These are phyloP conservation scores for Prunus campanulata DNA, from an alignment of 306 rosid genomes.

Conservation along the genomic window DNA sequence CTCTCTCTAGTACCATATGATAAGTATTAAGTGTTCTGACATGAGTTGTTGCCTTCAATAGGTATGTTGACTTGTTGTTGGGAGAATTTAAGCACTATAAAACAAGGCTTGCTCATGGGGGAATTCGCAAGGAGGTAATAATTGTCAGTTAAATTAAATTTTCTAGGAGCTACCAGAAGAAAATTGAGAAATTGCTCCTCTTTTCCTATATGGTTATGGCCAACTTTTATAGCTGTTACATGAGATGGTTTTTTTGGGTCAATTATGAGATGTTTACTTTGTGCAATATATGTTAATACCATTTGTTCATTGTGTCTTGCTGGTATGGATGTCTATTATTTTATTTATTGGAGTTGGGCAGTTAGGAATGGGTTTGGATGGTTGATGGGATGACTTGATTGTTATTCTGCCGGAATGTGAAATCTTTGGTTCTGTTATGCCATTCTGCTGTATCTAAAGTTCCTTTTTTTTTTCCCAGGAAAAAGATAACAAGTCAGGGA, in stretches of 20 bases:
- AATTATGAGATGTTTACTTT: not conserved
- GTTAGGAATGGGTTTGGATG: not conserved
- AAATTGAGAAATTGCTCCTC: not conserved
- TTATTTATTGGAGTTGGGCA: no score
- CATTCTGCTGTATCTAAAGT: not conserved
- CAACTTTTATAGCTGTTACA: not conserved
- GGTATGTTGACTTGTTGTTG: constrained; percentile 92
- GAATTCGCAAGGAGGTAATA: constrained; percentile 88
- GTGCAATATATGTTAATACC: not conserved
- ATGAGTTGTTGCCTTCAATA: constrained; percentile 39
- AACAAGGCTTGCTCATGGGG: constrained; percentile 90
- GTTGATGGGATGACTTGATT: not conserved
- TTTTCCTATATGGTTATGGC: not conserved
- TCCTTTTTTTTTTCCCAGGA: not conserved
- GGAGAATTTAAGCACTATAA: constrained; percentile 98
- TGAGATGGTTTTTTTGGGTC: no score
- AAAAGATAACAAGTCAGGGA: not conserved
- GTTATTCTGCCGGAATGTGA: not conserved
- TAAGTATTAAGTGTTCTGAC: constrained; percentile 30
- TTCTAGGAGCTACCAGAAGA: not conserved
- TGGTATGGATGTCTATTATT: no score
- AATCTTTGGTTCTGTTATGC: not conserved
- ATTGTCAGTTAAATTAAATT: constrained; percentile 25
- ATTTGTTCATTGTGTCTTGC: no score
- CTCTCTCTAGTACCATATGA: constrained; percentile 6